Conservation (phyloP, 192 early-diverging fungal species). For the Funneliformis mosseae region DNA sequence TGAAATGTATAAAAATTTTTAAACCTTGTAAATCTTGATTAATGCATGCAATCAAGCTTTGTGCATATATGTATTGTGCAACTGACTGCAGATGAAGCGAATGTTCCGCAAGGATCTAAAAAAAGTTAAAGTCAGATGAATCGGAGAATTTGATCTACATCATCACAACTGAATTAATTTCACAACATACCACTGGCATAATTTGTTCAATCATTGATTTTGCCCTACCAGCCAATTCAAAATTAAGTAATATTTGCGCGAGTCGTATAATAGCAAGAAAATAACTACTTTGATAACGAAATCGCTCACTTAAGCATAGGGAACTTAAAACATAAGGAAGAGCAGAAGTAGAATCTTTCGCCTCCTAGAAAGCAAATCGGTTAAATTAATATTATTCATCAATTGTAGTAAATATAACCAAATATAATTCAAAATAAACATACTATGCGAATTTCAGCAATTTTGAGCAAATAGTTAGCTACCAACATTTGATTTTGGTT, state of each 20-base stretch:
- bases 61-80: slow-evolving; percentile 24
- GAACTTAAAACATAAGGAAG: slow-evolving; percentile 30
- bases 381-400: neutral
- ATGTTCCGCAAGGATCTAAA: slow-evolving; percentile 32
- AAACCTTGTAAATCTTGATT: slow-evolving; percentile 18
- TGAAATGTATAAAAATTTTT: neutral
- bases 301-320: slow-evolving; percentile 28
- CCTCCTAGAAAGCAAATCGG: neutral
- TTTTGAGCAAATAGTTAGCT: slow-evolving; percentile 25
- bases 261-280: slow-evolving; percentile 28
- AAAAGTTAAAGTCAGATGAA: neutral
- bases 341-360: slow-evolving; percentile 18
- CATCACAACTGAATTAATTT: neutral
- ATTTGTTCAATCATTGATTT: slow-evolving; percentile 32
- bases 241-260: slow-evolving; percentile 25
- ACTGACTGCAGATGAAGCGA: slow-evolving; percentile 29
- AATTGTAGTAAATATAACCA: neutral
- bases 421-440: neutral
- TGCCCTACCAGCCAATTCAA: slow-evolving; percentile 17
- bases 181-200: slow-evolving; percentile 22
- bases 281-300: slow-evolving; percentile 34
- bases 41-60: slow-evolving; percentile 24
- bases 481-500: slow-evolving; percentile 29
- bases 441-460: slow-evolving; percentile 33
- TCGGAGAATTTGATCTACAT: neutral